Base-by-base conservation (phyloP, 345 rosid species). In the Hirschfeldia incana region DNA sequence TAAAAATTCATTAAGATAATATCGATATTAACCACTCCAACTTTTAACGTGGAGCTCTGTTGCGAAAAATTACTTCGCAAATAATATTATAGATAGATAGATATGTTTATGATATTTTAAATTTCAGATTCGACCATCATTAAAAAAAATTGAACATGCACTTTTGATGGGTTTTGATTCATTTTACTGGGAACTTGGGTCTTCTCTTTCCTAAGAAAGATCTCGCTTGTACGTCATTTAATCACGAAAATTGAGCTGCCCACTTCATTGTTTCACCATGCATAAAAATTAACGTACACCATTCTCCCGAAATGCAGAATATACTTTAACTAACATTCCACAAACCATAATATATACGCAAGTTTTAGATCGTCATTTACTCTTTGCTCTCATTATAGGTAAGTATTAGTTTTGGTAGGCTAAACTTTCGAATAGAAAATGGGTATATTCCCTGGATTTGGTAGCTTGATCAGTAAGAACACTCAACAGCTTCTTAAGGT, bases 401-500 rank as follows among this genome's bases (percentile, higher is more conserved):
- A 21, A 21, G 21, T 21, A 21, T 21, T 21, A 51, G 57, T 51
- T 51, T 5, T 51, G 53, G 16, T 46, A n/a, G 57, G 21, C 57
- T 51, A 51, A 55, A 29, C 2, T 27, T 58, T 16, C 5, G 13
- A 65, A 42, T 27, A 27, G 10, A 36, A 51, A 28, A 67, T 67
- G 72, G 66, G 65, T 21, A 10, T 1, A 32, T 6, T n/a, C 16
- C 44, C 70, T 10, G 30, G 72, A 53, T 29, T 39, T 28, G 59
- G 32, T 67, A 13, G 37, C 37, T 30, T 21, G 44, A 57, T 57
- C 32, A 67, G 17, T 67, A 66, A 32, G 51, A 61, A 69, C 62
- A 17, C 30, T 16, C 75, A 44, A 69, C 37, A 69, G 6, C 53
- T 55, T 74, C 30, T 3, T 10, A 21, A 60, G 51, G 80, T 69